A percentile compares a stretch with the other conserved stretches of the same genome.
Conservation (phyloP, 352 stramenopile species). For the Globisporangium yorkense region DNA sequence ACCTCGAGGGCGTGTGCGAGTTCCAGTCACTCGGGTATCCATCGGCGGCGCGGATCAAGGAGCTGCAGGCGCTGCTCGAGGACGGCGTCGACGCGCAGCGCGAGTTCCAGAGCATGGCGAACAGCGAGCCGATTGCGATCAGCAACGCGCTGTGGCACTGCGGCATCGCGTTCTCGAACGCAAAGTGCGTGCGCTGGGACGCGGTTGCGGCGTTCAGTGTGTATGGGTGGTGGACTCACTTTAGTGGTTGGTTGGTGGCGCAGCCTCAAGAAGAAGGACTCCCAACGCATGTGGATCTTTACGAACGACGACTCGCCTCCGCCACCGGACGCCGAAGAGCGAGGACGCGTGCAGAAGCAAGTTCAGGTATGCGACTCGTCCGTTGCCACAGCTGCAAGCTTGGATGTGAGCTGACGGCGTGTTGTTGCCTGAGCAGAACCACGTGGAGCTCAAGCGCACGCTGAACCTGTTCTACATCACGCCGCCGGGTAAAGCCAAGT, state of each 20-base stretch:
- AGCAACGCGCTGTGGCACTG: slow-evolving; percentile 84
- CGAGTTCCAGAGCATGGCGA: slow-evolving; percentile 53
- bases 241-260: not conserved
- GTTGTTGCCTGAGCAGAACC: slow-evolving; percentile 32
- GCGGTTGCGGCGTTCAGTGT: not conserved
- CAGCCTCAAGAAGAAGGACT: slow-evolving; percentile 84
- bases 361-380: slow-evolving; percentile 31
- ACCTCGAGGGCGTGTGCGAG: slow-evolving; percentile 69
- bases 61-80: slow-evolving; percentile 55
- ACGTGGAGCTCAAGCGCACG: slow-evolving; percentile 68
- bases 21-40: slow-evolving; percentile 70
- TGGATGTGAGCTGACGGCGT: not conserved
- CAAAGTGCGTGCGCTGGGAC: slow-evolving; percentile 38
- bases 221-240: not conserved
- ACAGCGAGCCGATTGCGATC: slow-evolving; percentile 53
- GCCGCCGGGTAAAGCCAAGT: slow-evolving; percentile 39
- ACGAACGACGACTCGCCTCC: slow-evolving; percentile 69
- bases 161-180: slow-evolving; percentile 71
- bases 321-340: slow-evolving; percentile 49
- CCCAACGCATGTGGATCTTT: slow-evolving; percentile 83
- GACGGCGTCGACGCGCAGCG: slow-evolving; percentile 29
- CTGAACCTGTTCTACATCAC: slow-evolving; percentile 79
- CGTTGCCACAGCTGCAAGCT: not conserved
- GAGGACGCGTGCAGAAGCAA: slow-evolving; percentile 64
- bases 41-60: slow-evolving; percentile 67